These are phyloP conservation scores for Podospora pseudoanserina DNA, from an alignment of 495 filamentous ascomycete genomes.

Conservation along the genomic window DNA sequence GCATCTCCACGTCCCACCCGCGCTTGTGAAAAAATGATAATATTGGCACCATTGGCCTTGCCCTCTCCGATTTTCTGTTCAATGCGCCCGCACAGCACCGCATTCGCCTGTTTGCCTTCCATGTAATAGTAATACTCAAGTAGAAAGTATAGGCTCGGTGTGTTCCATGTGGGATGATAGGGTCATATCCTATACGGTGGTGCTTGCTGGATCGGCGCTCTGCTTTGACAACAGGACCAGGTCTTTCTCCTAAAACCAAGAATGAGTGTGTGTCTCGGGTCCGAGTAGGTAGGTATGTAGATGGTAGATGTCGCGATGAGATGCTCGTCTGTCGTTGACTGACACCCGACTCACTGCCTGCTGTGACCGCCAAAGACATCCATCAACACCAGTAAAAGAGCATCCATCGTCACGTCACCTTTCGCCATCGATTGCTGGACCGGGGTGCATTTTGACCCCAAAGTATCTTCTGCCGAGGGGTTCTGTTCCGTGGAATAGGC, in stretches of 20 bases:
- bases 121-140: not conserved
- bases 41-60: not conserved
- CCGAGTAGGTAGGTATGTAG: not conserved
- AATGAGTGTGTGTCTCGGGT: not conserved
- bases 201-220: not conserved
- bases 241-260: not conserved
- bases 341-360: no score
- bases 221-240: not conserved
- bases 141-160: not conserved
- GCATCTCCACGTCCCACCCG: constrained; percentile 33
- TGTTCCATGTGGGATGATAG: not conserved
- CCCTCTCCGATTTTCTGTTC: not conserved
- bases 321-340: not conserved
- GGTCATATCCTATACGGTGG: not conserved
- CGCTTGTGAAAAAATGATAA: constrained; percentile 20
- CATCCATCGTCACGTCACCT: constrained; percentile 25
- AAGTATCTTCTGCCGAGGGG: constrained; percentile 26
- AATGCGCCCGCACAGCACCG: not conserved
- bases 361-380: not conserved
- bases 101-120: not conserved
- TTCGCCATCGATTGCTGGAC: constrained; percentile 19
- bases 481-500: constrained; percentile 25
- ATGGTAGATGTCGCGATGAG: not conserved
- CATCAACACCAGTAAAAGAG: not conserved
- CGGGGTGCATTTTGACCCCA: constrained; percentile 9